These are phyloP conservation scores for Wickerhamomyces subpelliculosus DNA, from an alignment of 805 yeast species.

Conservation along the genomic window DNA sequence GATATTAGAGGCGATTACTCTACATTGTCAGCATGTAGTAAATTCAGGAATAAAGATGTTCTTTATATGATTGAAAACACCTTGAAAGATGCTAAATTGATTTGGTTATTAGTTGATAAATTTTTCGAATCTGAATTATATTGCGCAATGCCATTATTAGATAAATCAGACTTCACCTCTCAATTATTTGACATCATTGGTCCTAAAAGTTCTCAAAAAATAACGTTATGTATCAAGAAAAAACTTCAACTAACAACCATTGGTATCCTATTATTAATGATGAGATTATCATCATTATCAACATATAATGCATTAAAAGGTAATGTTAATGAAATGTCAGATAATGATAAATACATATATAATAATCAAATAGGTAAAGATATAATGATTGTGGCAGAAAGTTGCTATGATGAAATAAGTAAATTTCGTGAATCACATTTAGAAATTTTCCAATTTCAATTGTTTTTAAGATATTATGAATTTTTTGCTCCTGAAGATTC, in stretches of 20 bases:
- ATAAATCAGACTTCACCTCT: constrained; percentile 10
- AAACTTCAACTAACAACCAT: constrained; percentile 13
- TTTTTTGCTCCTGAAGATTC: constrained; percentile 18
- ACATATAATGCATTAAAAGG: constrained; percentile 14
- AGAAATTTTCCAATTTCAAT: constrained; percentile 14
- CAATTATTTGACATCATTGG: constrained; percentile 13
- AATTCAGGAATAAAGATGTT: background rate
- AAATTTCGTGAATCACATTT: constrained; percentile 9
- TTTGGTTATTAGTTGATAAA: constrained; percentile 19
- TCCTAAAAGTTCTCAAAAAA: constrained; percentile 1
- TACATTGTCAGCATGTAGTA: constrained; percentile 2
- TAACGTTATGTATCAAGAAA: constrained; percentile 9
- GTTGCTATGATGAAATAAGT: constrained; percentile 11
- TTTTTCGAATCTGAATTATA: constrained; percentile 18
- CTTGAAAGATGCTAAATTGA: constrained; percentile 13
- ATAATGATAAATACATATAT: constrained; percentile 12
- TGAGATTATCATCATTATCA: constrained; percentile 17
- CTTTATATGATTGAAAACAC: constrained; percentile 1
- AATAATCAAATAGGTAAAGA: constrained; percentile 11
- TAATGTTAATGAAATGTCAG: background rate
- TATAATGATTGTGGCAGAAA: constrained; percentile 5
- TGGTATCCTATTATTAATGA: constrained; percentile 14
- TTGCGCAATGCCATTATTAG: constrained; percentile 14
- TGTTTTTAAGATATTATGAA: constrained; percentile 11
- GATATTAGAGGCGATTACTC: background rate